phyloP scores from a whole-genome alignment of 2,329 filamentous ascomycete species.

The Fusarium coicis region DNA sequence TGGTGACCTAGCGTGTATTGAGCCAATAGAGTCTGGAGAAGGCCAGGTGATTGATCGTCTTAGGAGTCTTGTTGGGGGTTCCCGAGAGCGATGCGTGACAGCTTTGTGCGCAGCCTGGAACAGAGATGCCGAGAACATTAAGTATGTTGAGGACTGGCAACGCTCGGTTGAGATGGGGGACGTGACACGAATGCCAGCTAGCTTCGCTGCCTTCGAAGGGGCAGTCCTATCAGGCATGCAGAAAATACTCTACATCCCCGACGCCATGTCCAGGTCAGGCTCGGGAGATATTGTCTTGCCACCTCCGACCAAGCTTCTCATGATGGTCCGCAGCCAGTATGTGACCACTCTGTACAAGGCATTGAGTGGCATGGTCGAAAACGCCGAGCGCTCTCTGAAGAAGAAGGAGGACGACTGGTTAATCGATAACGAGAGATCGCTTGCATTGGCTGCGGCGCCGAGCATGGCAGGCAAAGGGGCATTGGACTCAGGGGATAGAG shows the following conservation, averaged over 20 bases:
- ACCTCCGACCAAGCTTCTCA: constrained; percentile 89
- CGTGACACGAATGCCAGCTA: constrained; percentile 88
- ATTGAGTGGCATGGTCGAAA: constrained; percentile 95
- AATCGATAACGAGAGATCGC: constrained; percentile 57
- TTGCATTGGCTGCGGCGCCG: constrained; percentile 49
- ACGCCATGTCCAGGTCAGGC: constrained; percentile 80
- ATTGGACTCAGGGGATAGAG: constrained; percentile 66
- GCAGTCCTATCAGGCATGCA: constrained; percentile 87
- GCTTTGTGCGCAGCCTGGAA: constrained; percentile 94
- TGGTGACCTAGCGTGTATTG: constrained; percentile 83
- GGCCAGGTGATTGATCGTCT: constrained; percentile 75
- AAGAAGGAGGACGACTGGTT: constrained; percentile 73
- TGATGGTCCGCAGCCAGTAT: constrained; percentile 89
- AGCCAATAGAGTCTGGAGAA: constrained; percentile 68
- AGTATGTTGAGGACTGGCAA: constrained; percentile 93
- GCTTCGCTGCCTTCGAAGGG: constrained; percentile 87
- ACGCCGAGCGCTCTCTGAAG: constrained; percentile 80
- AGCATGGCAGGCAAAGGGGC: constrained; percentile 57
- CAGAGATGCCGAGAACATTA: constrained; percentile 91
- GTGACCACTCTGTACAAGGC: constrained; percentile 94
- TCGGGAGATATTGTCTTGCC: constrained; percentile 83
- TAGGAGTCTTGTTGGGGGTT: constrained; percentile 77
- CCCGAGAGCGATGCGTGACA: constrained; percentile 85
- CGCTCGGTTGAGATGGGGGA: constrained; percentile 83
- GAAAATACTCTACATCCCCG: constrained; percentile 92